These are phyloP conservation scores for Dactylellina cionopaga DNA, from an alignment of 2,329 filamentous ascomycete species.

Conservation along the genomic window DNA sequence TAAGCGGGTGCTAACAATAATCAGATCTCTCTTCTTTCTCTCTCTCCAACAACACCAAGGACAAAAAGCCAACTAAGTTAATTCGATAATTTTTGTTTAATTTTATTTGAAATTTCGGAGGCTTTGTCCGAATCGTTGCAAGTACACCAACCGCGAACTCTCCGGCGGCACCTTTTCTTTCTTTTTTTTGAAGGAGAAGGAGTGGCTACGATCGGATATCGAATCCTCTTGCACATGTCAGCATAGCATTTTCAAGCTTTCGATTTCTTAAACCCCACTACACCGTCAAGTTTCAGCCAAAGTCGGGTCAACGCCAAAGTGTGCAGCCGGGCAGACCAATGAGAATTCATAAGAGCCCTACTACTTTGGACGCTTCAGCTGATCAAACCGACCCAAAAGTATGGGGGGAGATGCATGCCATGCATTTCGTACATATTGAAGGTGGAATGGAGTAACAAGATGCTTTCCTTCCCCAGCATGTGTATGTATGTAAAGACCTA, in stretches of 20 bases:
- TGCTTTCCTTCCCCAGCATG: slow-evolving; percentile 20
- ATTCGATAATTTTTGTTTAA: no score
- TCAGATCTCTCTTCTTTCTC: neutral
- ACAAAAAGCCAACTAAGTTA: neutral
- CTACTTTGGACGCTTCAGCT: slow-evolving; percentile 19
- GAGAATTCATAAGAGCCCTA: neutral
- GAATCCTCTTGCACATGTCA: slow-evolving; percentile 31
- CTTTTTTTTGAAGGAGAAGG: no score
- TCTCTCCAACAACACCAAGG: slow-evolving; percentile 7
- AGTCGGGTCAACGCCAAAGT: neutral
- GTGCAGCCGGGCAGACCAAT: slow-evolving; percentile 10
- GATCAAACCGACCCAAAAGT: slow-evolving; percentile 41
- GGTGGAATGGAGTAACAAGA: slow-evolving; percentile 37
- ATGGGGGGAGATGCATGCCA: slow-evolving; percentile 39
- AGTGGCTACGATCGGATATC: slow-evolving; percentile 21
- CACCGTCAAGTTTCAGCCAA: slow-evolving; percentile 13
- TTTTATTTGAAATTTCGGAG: no score
- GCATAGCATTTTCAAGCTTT: slow-evolving; percentile 10
- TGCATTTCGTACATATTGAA: no score
- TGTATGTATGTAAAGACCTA: neutral
- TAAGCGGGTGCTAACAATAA: slow-evolving; percentile 32
- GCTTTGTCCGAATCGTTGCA: neutral
- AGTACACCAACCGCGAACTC: neutral
- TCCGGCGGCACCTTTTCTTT: no score
- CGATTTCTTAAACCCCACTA: slow-evolving; percentile 13